A percentile compares a stretch with the other conserved stretches of the same genome.
Evolutionary conservation across 1,284 basidiomycete genomes (phyloP).

Genomic region (Rhodotorula sp.): DNA sequence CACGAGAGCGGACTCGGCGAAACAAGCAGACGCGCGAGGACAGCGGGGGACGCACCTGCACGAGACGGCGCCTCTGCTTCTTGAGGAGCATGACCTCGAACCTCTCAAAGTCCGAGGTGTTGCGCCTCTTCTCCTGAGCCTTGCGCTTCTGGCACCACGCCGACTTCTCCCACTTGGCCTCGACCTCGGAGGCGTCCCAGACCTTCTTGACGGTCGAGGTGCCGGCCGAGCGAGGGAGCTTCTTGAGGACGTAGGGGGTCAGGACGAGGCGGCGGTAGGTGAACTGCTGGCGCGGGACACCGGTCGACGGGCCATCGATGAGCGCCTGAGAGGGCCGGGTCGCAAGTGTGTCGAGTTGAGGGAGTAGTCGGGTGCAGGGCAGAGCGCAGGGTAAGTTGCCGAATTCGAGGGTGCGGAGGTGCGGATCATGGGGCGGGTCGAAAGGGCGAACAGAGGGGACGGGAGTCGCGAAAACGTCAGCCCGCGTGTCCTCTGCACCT

Average conservation of each 20-base stretch:
- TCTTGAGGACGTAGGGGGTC: slow-evolving; percentile 78
- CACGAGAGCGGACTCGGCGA: not conserved
- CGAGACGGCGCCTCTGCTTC: slow-evolving; percentile 54
- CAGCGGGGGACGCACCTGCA: slow-evolving; percentile 33
- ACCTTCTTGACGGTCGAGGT: slow-evolving; percentile 79
- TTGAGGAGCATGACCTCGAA: slow-evolving; percentile 61
- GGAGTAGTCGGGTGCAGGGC: not conserved
- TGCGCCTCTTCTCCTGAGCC: slow-evolving; percentile 71
- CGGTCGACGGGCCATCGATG: slow-evolving; percentile 88
- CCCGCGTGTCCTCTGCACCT: too few relatives aligned
- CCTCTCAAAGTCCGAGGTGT: slow-evolving; percentile 85
- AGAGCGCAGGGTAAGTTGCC: too few relatives aligned
- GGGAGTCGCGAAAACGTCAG: not conserved
- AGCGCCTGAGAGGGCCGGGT: slow-evolving; percentile 64
- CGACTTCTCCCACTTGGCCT: slow-evolving; percentile 71
- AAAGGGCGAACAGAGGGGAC: not conserved
- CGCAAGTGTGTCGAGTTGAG: not conserved
- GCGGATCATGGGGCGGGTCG: not conserved
- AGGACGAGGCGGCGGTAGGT: slow-evolving; percentile 90
- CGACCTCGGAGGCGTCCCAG: slow-evolving; percentile 73
- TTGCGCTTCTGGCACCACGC: slow-evolving; percentile 88
- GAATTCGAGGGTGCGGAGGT: not conserved
- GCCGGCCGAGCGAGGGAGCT: slow-evolving; percentile 83
- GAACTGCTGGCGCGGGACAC: slow-evolving; percentile 86
- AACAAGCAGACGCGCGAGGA: not conserved